These are phyloP conservation scores for Vaccinium macrocarpon DNA, from an alignment of 148 eudicot species.

Conservation along the genomic window DNA sequence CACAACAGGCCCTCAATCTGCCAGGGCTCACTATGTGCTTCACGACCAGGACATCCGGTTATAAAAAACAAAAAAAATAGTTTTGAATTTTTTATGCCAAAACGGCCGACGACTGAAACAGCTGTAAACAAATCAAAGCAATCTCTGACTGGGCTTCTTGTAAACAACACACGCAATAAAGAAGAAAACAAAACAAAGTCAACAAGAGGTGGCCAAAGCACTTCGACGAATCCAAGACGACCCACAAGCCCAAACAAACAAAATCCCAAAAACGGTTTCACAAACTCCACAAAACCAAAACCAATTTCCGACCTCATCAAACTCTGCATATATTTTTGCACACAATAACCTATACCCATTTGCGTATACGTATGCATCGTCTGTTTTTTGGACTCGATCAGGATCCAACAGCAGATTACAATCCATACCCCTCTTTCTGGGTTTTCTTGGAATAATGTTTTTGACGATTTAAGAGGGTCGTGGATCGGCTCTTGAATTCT, in stretches of 20 bases:
- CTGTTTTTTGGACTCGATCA: background rate
- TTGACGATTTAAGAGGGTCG: background rate
- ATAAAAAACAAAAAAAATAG: too few species aligned
- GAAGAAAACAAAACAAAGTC: background rate
- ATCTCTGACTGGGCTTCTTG: slow-evolving; percentile 2
- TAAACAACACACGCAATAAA: slow-evolving; percentile 10
- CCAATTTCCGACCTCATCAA: background rate
- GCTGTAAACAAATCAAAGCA: background rate
- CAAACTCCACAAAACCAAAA: background rate
- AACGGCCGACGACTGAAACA: background rate
- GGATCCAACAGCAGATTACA: background rate
- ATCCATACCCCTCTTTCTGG: background rate
- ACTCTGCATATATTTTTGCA: background rate
- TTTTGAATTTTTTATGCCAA: too few species aligned
- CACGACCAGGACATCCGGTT: too few species aligned
- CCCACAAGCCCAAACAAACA: background rate
- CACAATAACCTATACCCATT: background rate
- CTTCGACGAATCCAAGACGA: slow-evolving; percentile 2
- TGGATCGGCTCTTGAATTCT: slow-evolving; percentile 24
- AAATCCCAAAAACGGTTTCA: slow-evolving; percentile 9
- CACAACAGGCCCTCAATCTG: too few species aligned
- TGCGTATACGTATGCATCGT: background rate
- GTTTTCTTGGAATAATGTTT: background rate
- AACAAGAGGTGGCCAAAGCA: slow-evolving; percentile 2
- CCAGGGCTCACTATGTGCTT: too few species aligned